phyloP scores from a whole-genome alignment of 306 rosid genomes.

The Arachis stenosperma region DNA sequence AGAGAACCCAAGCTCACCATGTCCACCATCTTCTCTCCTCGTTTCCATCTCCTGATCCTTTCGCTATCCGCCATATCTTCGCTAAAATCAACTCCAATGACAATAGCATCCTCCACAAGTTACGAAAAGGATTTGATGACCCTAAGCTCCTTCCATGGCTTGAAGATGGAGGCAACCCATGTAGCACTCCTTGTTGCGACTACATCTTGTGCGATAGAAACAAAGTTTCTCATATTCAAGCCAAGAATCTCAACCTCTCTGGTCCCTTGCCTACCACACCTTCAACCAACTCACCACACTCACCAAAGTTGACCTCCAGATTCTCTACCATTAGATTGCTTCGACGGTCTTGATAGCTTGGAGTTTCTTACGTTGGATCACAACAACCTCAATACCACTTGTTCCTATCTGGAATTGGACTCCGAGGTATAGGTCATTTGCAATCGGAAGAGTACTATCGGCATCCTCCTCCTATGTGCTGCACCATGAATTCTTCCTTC shows the following conservation, averaged over 20 bases:
- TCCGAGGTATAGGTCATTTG: too few species aligned
- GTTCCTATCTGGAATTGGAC: too few species aligned
- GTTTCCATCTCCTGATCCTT: constrained; percentile 11
- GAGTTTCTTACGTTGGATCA: constrained; percentile 77
- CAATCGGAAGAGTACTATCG: too few species aligned
- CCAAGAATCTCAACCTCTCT: constrained; percentile 57
- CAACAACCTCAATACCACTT: constrained; percentile 55
- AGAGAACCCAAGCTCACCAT: constrained; percentile 30
- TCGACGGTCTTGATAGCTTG: constrained; percentile 58
- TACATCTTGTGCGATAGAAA: constrained; percentile 58
- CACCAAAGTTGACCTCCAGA: constrained; percentile 77
- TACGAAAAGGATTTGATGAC: constrained; percentile 60
- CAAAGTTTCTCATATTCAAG: constrained; percentile 79
- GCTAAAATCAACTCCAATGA: constrained; percentile 67
- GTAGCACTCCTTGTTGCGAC: constrained; percentile 62
- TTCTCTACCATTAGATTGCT: constrained; percentile 77
- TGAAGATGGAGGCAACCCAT: constrained; percentile 62
- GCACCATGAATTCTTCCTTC: too few species aligned
- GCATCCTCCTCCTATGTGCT: too few species aligned
- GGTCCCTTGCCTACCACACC: constrained; percentile 74
- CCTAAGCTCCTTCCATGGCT: constrained; percentile 87
- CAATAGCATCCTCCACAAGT: constrained; percentile 56
- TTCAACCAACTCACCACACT: constrained; percentile 71
- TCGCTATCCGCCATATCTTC: constrained; percentile 31
- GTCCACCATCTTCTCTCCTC: constrained; percentile 19